A percentile compares a stretch with the other conserved stretches of the same genome.
phyloP scores from a whole-genome alignment of 2,329 filamentous ascomycete species.

The Trichoderma semiorbis region DNA sequence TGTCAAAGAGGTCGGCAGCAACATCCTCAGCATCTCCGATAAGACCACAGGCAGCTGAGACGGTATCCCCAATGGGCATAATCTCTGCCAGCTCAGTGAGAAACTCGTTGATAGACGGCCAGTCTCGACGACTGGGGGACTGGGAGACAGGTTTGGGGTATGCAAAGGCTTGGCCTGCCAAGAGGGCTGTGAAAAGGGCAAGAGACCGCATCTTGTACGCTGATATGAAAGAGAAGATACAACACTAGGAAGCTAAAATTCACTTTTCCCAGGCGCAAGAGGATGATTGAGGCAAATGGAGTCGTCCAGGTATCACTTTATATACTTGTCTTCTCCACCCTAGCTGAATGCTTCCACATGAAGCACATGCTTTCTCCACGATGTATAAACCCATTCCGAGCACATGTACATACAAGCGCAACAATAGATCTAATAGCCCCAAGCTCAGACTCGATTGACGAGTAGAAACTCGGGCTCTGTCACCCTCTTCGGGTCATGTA shows the following conservation, averaged over 20 bases:
- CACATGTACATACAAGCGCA: neutral
- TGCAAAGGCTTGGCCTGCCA: slow-evolving; percentile 17
- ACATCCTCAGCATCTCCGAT: slow-evolving; percentile 19
- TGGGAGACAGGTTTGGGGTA: slow-evolving; percentile 4
- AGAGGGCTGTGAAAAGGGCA: neutral
- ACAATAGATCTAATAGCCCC: slow-evolving; percentile 1
- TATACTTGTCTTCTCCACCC: neutral
- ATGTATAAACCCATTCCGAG: neutral
- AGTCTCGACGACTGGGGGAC: neutral
- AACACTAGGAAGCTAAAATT: neutral
- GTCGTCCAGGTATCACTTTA: neutral
- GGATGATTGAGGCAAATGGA: neutral
- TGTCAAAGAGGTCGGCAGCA: slow-evolving; percentile 18
- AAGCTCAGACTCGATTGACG: neutral
- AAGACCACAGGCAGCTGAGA: slow-evolving; percentile 19
- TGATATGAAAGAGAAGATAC: neutral
- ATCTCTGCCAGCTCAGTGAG: slow-evolving; percentile 14
- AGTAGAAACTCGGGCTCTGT: neutral
- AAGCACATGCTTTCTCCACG: slow-evolving; percentile 7
- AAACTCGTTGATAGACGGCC: slow-evolving; percentile 18
- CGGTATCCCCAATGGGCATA: slow-evolving; percentile 19
- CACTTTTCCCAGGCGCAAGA: neutral
- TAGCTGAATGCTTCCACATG: neutral
- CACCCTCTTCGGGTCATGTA: neutral
- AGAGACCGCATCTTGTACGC: slow-evolving; percentile 12